Base-by-base conservation (phyloP, 2,329 filamentous ascomycete species). In the Helotiales sp. region DNA sequence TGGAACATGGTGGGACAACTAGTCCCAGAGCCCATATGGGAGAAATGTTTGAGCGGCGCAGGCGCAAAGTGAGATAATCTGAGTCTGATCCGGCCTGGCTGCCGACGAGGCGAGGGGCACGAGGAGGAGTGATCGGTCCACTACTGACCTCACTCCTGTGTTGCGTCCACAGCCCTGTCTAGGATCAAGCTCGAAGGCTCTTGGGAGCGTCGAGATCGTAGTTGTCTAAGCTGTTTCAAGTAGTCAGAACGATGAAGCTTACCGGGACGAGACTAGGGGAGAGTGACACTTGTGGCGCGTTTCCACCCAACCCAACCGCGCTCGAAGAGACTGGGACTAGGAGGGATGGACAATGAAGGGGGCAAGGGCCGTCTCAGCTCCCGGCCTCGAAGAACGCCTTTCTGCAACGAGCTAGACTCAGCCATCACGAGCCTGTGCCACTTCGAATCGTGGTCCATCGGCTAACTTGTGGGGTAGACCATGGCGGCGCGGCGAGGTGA, bases 391-490 rank as follows among this genome's bases (percentile, higher is more conserved):
- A 51, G 25, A 19, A 50, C 17, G 47, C 13, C 47, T 34, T n/a
- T 44, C 25, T 54, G 38, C 27, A 34, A 30, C 30, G 40, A 46
- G 38, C 42, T 33, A 38, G 12, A 22, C 36, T 17, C 36, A 22
- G 36, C 36, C 36, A 40, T n/a, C n/a, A n/a, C n/a, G n/a, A n/a
- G n/a, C n/a, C n/a, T n/a, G 36, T 40, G 36, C 36, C 36, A n/a
- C 12, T 24, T 19, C 24, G 27, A 27, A 47, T 47, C 42, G 15
- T 24, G 36, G 30, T 29, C 15, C 50, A 56, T 48, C 53, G 44
- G 31, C 36, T 24, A 65, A 65, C 57, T 59, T 67, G 64, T 67
- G 65, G 65, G 64, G 64, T 67, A 67, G 57, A 48, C 27, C 40
- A 44, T 7, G 19, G 40, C 27, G 40, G 40, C 40, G 40, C 40